phyloP scores from a whole-genome alignment of 768 basidiomycete genomes.

The Russula abietina region DNA sequence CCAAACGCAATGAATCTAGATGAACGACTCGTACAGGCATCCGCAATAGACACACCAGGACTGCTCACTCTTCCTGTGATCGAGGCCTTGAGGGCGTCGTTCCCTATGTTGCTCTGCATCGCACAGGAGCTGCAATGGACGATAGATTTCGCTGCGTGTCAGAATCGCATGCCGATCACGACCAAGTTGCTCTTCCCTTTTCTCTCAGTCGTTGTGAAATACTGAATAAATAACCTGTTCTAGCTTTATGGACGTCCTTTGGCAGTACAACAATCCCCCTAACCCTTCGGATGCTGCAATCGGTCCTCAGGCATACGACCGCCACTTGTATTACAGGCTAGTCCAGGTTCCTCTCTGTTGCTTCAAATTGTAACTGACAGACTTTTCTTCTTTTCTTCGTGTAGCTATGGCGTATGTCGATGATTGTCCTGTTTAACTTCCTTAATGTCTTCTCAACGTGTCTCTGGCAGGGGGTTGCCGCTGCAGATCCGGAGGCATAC shows the following conservation, averaged over 20 bases:
- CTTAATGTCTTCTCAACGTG: background rate
- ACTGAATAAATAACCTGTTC: background rate
- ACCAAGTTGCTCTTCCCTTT: slow-evolving; percentile 10
- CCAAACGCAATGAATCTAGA: background rate
- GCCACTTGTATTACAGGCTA: slow-evolving; percentile 72
- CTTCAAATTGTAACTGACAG: background rate
- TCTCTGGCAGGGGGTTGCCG: slow-evolving; percentile 59
- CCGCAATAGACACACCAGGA: background rate
- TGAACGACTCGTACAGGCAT: background rate
- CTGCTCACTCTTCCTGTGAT: slow-evolving; percentile 4
- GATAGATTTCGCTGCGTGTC: slow-evolving; percentile 4
- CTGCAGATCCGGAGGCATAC: slow-evolving; percentile 57
- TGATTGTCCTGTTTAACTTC: background rate
- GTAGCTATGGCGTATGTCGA: slow-evolving; percentile 51
- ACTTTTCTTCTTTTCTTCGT: background rate
- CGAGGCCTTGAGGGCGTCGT: slow-evolving; percentile 7
- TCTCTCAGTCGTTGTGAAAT: background rate
- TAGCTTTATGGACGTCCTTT: slow-evolving; percentile 78
- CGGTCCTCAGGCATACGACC: slow-evolving; percentile 72
- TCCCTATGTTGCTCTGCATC: slow-evolving; percentile 10
- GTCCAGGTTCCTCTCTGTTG: slow-evolving; percentile 24
- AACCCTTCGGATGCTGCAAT: slow-evolving; percentile 65
- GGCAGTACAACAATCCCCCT: slow-evolving; percentile 63
- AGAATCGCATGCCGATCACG: slow-evolving; percentile 1
- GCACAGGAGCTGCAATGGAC: background rate